phyloP scores from a whole-genome alignment of 306 rosid genomes.

The Lagenaria siceraria region DNA sequence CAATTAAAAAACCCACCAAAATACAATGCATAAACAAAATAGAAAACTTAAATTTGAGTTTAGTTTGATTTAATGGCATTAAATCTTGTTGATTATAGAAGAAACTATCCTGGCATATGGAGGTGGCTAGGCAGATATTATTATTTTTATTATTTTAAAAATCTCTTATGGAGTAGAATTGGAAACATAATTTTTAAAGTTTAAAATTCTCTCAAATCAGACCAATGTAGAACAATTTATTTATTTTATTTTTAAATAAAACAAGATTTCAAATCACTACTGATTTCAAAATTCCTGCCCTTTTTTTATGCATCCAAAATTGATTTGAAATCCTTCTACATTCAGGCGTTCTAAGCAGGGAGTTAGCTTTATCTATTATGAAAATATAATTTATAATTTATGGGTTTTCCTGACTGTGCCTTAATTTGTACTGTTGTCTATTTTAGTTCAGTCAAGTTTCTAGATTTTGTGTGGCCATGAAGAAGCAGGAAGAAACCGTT shows the following conservation, averaged over 20 bases:
- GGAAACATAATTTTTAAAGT: not conserved
- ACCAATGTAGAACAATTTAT: too few species aligned
- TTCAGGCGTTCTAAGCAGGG: not conserved
- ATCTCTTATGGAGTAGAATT: not conserved
- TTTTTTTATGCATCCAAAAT: too few species aligned
- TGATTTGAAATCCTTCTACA: too few species aligned
- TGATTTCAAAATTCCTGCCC: too few species aligned
- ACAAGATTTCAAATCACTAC: too few species aligned
- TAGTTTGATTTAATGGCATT: not conserved
- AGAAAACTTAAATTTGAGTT: not conserved
- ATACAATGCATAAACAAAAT: not conserved
- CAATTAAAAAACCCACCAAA: too few species aligned
- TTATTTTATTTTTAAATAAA: too few species aligned
- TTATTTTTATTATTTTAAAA: too few species aligned
- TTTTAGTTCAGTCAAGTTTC: not conserved
- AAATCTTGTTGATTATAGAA: not conserved
- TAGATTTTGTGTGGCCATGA: slow-evolving; percentile 17
- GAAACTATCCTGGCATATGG: not conserved
- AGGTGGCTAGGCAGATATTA: not conserved
- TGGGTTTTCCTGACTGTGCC: not conserved
- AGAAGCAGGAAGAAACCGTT: slow-evolving; percentile 22
- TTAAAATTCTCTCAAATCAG: not conserved
- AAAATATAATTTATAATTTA: not conserved
- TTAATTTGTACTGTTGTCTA: not conserved
- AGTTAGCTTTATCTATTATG: not conserved